Conservation (phyloP, 495 filamentous ascomycete species). For the Trichoderma parareesei region DNA sequence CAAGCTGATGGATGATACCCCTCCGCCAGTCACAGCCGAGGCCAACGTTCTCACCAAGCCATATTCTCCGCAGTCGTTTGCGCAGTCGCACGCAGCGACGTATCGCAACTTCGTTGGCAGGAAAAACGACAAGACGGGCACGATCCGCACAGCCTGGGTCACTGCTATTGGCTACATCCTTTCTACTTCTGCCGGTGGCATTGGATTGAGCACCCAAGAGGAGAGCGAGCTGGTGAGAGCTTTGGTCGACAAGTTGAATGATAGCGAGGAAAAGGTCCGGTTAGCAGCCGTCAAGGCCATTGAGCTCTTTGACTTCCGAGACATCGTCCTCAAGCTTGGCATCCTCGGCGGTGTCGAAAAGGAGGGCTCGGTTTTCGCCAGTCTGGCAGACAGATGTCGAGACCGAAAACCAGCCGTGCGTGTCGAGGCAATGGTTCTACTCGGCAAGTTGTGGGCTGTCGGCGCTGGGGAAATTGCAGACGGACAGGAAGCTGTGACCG, state of each 20-base stretch:
- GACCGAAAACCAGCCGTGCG: constrained; percentile 78
- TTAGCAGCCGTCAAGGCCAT: constrained; percentile 78
- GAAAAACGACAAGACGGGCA: constrained; percentile 70
- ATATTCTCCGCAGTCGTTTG: constrained; percentile 73
- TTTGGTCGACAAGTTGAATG: constrained; percentile 71
- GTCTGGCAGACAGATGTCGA: constrained; percentile 78
- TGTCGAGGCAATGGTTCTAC: constrained; percentile 72
- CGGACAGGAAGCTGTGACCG: constrained; percentile 65
- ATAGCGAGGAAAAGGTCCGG: constrained; percentile 84
- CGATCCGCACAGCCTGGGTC: constrained; percentile 78
- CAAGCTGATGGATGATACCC: constrained; percentile 51
- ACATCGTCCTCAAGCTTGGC: constrained; percentile 74
- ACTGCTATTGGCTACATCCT: constrained; percentile 74
- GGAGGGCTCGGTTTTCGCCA: constrained; percentile 62
- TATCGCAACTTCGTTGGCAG: constrained; percentile 78
- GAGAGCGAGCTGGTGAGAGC: constrained; percentile 63
- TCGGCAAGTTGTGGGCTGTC: constrained; percentile 85
- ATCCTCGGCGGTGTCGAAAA: constrained; percentile 61
- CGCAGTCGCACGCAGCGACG: constrained; percentile 63
- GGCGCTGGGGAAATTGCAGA: constrained; percentile 78
- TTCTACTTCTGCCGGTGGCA: constrained; percentile 75
- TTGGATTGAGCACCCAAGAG: constrained; percentile 69
- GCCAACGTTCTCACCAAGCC: constrained; percentile 66
- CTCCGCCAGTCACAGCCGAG: constrained; percentile 28
- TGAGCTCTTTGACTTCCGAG: constrained; percentile 63